Percentiles rank a stretch among this genome's conserved stretches.
Conservation (phyloP, 148 eudicot genomes). For the Diospyros kaki region DNA sequence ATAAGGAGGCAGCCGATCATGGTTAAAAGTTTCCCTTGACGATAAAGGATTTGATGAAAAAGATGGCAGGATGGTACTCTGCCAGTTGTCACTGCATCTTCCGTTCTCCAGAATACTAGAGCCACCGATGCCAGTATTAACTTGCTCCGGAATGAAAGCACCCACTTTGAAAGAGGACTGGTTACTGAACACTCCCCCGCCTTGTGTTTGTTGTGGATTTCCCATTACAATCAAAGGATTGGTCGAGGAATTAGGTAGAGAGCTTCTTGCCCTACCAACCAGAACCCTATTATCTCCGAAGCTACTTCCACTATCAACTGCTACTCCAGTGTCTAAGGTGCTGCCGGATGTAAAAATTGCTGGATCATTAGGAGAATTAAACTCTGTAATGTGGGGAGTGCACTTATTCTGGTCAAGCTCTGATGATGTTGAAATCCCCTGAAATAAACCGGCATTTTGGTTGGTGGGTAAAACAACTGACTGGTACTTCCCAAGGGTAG, state of each 20-base stretch:
- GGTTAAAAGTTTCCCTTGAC: constrained; percentile 17
- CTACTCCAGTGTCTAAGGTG: constrained; percentile 11
- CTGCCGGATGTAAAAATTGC: constrained; percentile 14
- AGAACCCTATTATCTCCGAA: constrained; percentile 5
- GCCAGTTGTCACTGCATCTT: constrained; percentile 23
- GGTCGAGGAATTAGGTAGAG: constrained; percentile 15
- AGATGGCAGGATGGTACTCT: constrained; percentile 13
- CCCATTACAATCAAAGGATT: constrained; percentile 23
- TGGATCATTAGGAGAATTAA: constrained; percentile 19
- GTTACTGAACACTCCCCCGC: constrained; percentile 22
- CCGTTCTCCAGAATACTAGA: constrained; percentile 25
- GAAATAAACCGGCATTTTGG: constrained; percentile 34
- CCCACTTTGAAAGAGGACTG: constrained; percentile 23
- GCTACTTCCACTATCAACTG: neutral
- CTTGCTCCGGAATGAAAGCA: constrained; percentile 27
- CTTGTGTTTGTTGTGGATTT: constrained; percentile 13
- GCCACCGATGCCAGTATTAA: constrained; percentile 17
- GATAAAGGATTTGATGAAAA: constrained; percentile 24
- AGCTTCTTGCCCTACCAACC: constrained; percentile 18
- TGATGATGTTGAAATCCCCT: constrained; percentile 29
- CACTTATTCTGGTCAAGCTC: constrained; percentile 33
- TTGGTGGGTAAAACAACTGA: constrained; percentile 22
- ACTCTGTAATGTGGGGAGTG: constrained; percentile 15
- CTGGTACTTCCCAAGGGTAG: constrained; percentile 29
- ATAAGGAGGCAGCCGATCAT: constrained; percentile 19